phyloP scores from a whole-genome alignment of 345 rosid genomes.

The Sisymbrium irio region DNA sequence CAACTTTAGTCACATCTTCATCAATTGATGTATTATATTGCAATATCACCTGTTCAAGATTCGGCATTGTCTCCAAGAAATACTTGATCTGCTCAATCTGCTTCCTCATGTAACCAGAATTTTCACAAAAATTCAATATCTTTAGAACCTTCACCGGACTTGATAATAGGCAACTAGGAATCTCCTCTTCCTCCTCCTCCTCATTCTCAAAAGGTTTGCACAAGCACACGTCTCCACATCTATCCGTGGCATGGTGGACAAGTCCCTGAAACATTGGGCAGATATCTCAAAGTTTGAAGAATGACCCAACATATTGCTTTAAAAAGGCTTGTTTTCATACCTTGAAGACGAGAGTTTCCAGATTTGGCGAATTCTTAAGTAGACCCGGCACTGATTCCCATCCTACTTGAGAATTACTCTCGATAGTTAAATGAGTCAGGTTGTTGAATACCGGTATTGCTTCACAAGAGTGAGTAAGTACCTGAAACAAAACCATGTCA shows the following conservation, averaged over 20 bases:
- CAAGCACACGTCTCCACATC: constrained; percentile 11
- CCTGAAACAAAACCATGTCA: constrained; percentile 13
- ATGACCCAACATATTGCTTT: background rate
- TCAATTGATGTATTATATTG: background rate
- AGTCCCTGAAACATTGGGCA: background rate
- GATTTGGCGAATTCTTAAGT: constrained; percentile 14
- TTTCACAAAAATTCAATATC: background rate
- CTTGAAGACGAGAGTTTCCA: constrained; percentile 5
- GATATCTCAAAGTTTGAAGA: background rate
- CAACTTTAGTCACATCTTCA: background rate
- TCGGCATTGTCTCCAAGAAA: constrained; percentile 8
- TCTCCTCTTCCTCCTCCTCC: background rate
- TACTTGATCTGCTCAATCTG: background rate
- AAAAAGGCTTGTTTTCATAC: background rate
- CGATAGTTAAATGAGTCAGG: background rate
- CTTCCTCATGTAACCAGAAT: background rate
- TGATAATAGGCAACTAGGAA: background rate
- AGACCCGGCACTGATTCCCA: constrained; percentile 1
- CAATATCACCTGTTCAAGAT: background rate
- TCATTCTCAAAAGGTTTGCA: background rate
- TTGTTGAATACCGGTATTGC: background rate
- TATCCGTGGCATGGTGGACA: background rate
- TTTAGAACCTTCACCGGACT: constrained; percentile 5
- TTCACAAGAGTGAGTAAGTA: background rate
- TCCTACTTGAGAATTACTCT: background rate